Percentiles rank a stretch among this genome's conserved stretches.
Evolutionary conservation across 2,329 filamentous ascomycete genomes (phyloP).

Genomic region (Penicillium sp.): DNA sequence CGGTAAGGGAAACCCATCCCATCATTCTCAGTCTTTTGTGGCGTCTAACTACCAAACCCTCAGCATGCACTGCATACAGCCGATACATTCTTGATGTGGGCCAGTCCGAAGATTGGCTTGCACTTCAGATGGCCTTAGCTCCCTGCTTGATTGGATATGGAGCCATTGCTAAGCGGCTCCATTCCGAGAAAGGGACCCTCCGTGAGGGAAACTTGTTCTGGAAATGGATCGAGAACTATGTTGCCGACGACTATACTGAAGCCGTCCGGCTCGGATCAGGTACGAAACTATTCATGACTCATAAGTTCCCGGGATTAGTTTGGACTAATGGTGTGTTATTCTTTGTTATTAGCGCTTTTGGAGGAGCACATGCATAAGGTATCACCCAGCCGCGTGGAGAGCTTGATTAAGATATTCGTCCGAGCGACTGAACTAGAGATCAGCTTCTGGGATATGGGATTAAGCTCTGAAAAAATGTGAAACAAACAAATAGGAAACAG

Average conservation of each 20-base stretch:
- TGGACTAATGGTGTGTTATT: not conserved
- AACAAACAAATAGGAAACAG: not conserved
- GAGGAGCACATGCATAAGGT: conserved; percentile 74
- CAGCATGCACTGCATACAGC: conserved; percentile 79
- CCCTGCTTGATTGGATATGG: conserved; percentile 91
- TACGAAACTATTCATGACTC: conserved; percentile 40
- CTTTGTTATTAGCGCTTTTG: conserved; percentile 59
- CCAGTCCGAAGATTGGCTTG: conserved; percentile 83
- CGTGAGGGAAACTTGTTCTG: conserved; percentile 73
- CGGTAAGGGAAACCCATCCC: conserved; percentile 48
- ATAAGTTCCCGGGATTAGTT: not conserved
- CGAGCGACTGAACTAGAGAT: conserved; percentile 81
- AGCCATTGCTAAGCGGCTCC: conserved; percentile 71
- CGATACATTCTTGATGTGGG: conserved; percentile 87
- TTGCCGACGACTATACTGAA: conserved; percentile 73
- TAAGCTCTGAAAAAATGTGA: conserved; percentile 29
- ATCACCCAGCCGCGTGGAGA: conserved; percentile 73
- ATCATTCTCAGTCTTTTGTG: not conserved
- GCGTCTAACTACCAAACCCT: not conserved
- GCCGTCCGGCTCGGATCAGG: conserved; percentile 71
- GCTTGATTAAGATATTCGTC: conserved; percentile 80
- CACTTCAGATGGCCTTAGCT: conserved; percentile 78
- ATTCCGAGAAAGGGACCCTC: conserved; percentile 60
- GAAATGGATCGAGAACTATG: conserved; percentile 89
- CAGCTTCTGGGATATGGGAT: conserved; percentile 72